These are phyloP conservation scores for Hansenula lynferdii DNA, from an alignment of 1,139 yeast species.

Conservation along the genomic window DNA sequence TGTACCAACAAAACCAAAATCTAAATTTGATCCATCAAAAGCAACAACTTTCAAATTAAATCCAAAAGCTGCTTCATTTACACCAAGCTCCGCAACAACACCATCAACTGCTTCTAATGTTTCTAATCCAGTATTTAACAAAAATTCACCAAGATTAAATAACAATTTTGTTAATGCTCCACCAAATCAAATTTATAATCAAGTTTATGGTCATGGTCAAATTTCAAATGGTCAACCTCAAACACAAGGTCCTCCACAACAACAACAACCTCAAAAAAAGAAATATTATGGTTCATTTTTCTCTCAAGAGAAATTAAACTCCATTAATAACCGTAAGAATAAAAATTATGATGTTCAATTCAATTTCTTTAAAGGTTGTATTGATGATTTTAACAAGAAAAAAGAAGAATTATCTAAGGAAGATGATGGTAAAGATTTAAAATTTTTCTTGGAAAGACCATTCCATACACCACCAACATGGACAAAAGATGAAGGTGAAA, in stretches of 20 bases:
- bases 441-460: conserved; percentile 51
- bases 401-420: background rate
- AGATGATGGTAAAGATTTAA: background rate
- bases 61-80: conserved; percentile 67
- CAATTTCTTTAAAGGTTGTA: conserved; percentile 34
- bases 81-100: conserved; percentile 40
- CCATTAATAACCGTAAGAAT: conserved; percentile 2
- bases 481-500: conserved; percentile 54
- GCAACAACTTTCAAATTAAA: conserved; percentile 62
- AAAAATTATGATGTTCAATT: conserved; percentile 43
- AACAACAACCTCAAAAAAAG: conserved; percentile 42
- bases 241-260: too few relatives aligned
- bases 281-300: conserved; percentile 9
- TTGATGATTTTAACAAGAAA: conserved; percentile 15
- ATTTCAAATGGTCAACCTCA: background rate
- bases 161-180: too few relatives aligned
- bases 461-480: conserved; percentile 80
- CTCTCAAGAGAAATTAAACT: conserved; percentile 18
- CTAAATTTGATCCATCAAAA: conserved; percentile 38
- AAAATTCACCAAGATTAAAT: conserved; percentile 18
- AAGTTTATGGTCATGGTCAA: conserved; percentile 32
- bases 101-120: conserved; percentile 17
- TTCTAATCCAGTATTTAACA: conserved; percentile 13
- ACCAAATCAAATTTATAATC: too few relatives aligned
- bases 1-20: too few relatives aligned